Percentiles rank a stretch among this genome's conserved stretches.
These are phyloP conservation scores for Diutina catenulata DNA, from an alignment of 1,139 yeast species.

Conservation along the genomic window DNA sequence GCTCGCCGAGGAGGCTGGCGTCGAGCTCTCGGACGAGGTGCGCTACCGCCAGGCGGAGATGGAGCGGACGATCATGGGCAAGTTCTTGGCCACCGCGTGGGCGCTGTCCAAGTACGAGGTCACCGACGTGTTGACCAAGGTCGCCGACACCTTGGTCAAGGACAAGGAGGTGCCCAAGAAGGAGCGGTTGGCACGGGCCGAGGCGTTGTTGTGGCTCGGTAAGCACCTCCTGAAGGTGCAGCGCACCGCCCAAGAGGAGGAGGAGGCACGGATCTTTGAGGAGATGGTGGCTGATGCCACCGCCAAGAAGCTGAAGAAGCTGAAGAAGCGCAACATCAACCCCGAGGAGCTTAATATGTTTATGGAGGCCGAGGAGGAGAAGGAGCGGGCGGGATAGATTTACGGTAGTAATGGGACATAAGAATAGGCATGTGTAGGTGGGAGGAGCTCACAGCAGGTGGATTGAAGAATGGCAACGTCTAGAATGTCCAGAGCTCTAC, in stretches of 20 bases:
- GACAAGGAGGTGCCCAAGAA: constrained; percentile 44
- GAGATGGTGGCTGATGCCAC: constrained; percentile 63
- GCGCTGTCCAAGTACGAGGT: constrained; percentile 67
- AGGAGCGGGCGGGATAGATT: too few species aligned
- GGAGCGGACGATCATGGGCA: constrained; percentile 60
- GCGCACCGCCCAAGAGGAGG: constrained; percentile 61
- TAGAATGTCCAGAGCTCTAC: too few species aligned
- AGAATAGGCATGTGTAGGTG: too few species aligned
- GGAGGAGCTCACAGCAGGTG: too few species aligned
- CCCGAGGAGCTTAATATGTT: too few species aligned
- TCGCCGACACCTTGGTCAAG: constrained; percentile 45
- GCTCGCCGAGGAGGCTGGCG: constrained; percentile 15
- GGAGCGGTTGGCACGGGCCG: constrained; percentile 45
- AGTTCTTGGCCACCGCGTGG: constrained; percentile 71
- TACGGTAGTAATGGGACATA: too few species aligned
- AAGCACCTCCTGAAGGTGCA: constrained; percentile 40
- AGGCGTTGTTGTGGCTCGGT: constrained; percentile 47
- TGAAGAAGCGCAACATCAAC: too few species aligned
- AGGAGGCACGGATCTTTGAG: constrained; percentile 65
- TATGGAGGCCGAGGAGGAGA: too few species aligned
- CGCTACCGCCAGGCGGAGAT: constrained; percentile 35
- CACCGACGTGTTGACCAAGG: constrained; percentile 53
- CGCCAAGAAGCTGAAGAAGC: constrained; percentile 18
- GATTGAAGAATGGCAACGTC: too few species aligned
- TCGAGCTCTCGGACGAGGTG: constrained; percentile 28